These are phyloP conservation scores for Hermanozyma aechmeae DNA, from an alignment of 805 yeast genomes.

Conservation along the genomic window DNA sequence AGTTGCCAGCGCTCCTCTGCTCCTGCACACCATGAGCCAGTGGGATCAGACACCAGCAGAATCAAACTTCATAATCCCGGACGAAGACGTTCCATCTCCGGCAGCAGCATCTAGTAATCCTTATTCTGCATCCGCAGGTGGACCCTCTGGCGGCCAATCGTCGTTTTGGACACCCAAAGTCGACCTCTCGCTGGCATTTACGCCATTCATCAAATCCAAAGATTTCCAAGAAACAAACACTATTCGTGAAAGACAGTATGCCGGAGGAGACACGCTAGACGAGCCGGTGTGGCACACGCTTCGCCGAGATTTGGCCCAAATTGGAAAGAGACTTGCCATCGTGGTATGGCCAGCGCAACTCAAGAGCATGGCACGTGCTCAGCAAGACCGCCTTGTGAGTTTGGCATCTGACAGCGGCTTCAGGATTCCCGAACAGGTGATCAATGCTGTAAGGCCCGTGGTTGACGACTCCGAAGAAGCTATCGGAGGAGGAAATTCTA, in stretches of 20 bases:
- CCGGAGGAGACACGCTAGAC: slow-evolving; percentile 66
- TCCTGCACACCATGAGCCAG: not conserved
- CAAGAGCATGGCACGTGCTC: slow-evolving; percentile 23
- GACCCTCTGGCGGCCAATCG: not conserved
- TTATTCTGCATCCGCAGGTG: not conserved
- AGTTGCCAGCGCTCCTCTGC: too few relatives aligned
- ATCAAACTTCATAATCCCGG: slow-evolving; percentile 29
- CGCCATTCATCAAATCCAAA: slow-evolving; percentile 8
- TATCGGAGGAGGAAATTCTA: slow-evolving; percentile 5
- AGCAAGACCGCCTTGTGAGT: slow-evolving; percentile 23
- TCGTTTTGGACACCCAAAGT: slow-evolving; percentile 10
- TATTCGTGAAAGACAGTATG: slow-evolving; percentile 40
- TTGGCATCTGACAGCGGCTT: slow-evolving; percentile 29
- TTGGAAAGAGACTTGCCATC: slow-evolving; percentile 24
- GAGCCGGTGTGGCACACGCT: slow-evolving; percentile 58
- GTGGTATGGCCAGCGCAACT: slow-evolving; percentile 39
- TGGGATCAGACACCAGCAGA: slow-evolving; percentile 9
- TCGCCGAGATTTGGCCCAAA: slow-evolving; percentile 26
- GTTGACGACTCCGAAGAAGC: slow-evolving; percentile 10
- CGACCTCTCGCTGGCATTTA: slow-evolving; percentile 9
- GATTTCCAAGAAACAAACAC: slow-evolving; percentile 6
- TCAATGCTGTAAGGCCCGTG: slow-evolving; percentile 18
- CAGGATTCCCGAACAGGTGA: slow-evolving; percentile 23
- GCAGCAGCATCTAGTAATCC: not conserved
- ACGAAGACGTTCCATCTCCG: slow-evolving; percentile 13